Conservation (phyloP, 2,329 filamentous ascomycete genomes). For the Mycosphaerella sp. region DNA sequence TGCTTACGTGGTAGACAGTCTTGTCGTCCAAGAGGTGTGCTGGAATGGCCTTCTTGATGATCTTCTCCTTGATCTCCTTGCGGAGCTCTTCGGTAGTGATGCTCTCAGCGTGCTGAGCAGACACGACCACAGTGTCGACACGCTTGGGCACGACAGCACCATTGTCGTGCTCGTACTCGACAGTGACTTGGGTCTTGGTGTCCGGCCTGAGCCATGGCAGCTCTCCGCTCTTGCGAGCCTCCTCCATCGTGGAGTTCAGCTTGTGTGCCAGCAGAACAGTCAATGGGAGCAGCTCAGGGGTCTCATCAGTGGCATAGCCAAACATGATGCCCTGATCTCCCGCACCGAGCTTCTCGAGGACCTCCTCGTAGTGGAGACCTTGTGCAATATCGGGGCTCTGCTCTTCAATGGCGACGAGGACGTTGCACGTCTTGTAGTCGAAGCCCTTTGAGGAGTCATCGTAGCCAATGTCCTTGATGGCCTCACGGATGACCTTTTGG, state of each 20-base stretch:
- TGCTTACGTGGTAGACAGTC: conserved; percentile 85
- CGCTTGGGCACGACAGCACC: conserved; percentile 87
- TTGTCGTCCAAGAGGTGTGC: conserved; percentile 85
- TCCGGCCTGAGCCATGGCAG: conserved; percentile 94
- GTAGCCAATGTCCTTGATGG: conserved; percentile 98
- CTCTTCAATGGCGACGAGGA: conserved; percentile 98
- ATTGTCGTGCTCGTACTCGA: conserved; percentile 96
- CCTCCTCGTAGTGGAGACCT: conserved; percentile 96
- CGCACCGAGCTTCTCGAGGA: conserved; percentile 93
- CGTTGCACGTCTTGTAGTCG: conserved; percentile 99
- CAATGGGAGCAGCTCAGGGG: conserved; percentile 90
- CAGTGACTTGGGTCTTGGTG: conserved; percentile 99
- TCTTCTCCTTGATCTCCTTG: conserved; percentile 94
- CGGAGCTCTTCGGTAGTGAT: conserved; percentile 89
- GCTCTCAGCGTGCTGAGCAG: conserved; percentile 83
- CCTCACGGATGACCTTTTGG: conserved; percentile 90
- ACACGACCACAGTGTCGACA: conserved; percentile 95
- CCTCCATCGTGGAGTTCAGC: conserved; percentile 91
- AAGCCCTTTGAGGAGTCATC: conserved; percentile 96
- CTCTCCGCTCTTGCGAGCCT: conserved; percentile 77
- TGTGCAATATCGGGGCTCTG: conserved; percentile 98
- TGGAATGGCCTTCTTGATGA: conserved; percentile 92
- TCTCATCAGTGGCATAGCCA: conserved; percentile 99
- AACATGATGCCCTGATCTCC: conserved; percentile 99
- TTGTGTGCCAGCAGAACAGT: conserved; percentile 93